Evolutionary conservation across 495 filamentous ascomycete species (phyloP).

Genomic region (Thermothielavioides terrestris): DNA sequence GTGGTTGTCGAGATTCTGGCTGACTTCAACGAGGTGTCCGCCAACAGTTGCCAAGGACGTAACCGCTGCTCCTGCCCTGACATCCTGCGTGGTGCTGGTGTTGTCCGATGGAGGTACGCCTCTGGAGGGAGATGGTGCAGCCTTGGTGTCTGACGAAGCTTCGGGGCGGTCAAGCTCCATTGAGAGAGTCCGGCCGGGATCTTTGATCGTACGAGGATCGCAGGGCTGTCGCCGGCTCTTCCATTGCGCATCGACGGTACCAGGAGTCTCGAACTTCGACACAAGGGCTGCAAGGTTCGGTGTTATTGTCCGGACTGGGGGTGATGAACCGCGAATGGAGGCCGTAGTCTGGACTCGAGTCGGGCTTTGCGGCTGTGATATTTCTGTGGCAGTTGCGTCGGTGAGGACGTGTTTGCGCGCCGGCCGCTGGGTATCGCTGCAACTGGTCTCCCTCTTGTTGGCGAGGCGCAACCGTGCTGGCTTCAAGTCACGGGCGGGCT

Average conservation of each 20-base stretch:
- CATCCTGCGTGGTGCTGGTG: too few species aligned
- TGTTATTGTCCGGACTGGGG: neutral
- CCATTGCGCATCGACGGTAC: constrained; percentile 19
- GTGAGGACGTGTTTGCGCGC: neutral
- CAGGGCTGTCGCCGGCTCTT: too few species aligned
- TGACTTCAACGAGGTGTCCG: too few species aligned
- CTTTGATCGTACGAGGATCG: too few species aligned
- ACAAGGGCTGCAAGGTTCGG: constrained; percentile 24
- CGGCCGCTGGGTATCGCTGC: neutral
- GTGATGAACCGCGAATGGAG: neutral
- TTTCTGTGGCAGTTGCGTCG: neutral
- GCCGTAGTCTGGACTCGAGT: neutral
- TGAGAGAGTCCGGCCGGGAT: too few species aligned
- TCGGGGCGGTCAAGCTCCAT: too few species aligned
- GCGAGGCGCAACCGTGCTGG: constrained; percentile 25
- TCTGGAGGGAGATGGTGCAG: too few species aligned
- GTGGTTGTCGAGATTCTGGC: too few species aligned
- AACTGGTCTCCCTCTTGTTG: constrained; percentile 9
- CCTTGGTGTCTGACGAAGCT: too few species aligned
- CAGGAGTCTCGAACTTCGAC: constrained; percentile 36
- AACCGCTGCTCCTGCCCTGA: too few species aligned
- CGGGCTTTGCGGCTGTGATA: neutral
- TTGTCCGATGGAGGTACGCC: too few species aligned
- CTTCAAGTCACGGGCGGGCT: constrained; percentile 14
- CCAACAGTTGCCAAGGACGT: too few species aligned